Evolutionary conservation across 176 grass and related monocot species (phyloP).

Genomic region (bread wheat (Triticum aestivum)): IWGSC_CS_RefSeq_v2.1 NC_057801.1:723264820-723265319

Average conservation of each 20-base stretch:
- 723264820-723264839: background rate
- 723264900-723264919: background rate
- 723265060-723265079: background rate
- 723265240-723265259: background rate
- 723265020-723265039: background rate
- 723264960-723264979: background rate
- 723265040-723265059: background rate
- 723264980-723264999: background rate
- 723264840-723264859: background rate
- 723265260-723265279: background rate
- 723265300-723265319: background rate
- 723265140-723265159: no score
- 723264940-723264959: background rate
- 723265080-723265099: background rate
- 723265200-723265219: background rate
- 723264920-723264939: constrained; percentile 6
- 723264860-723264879: background rate
- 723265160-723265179: background rate
- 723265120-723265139: no score
- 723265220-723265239: background rate
- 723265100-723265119: background rate
- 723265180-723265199: background rate
- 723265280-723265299: background rate
- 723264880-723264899: background rate
- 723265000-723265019: background rate